Conservation (phyloP, 345 rosid species). For the Citrus trifoliata region DNA sequence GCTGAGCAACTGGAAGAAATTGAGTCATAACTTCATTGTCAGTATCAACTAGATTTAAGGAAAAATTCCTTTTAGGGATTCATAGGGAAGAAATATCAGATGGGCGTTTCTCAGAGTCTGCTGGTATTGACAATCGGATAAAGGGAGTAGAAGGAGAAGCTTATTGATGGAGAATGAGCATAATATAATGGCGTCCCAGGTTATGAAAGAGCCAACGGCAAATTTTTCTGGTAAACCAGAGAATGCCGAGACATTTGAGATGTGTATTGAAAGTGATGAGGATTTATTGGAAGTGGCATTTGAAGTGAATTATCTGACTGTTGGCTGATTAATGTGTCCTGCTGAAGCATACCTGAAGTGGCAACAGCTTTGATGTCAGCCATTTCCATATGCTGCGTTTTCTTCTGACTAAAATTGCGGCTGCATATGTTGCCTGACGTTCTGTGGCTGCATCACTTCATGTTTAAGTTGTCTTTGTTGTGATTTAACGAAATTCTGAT, state of each 20-base stretch:
- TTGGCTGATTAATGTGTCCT: neutral
- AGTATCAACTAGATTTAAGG: slow-evolving; percentile 11
- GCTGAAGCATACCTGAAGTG: slow-evolving; percentile 1
- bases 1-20: slow-evolving; percentile 34
- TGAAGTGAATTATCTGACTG: neutral
- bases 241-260: slow-evolving; percentile 39
- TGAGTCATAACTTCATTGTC: neutral
- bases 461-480: neutral
- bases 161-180: slow-evolving; percentile 32
- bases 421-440: slow-evolving; percentile 2
- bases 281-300: slow-evolving; percentile 21
- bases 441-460: neutral
- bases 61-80: slow-evolving; percentile 16
- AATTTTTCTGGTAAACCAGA: slow-evolving; percentile 37
- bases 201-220: slow-evolving; percentile 18
- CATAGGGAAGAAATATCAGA: slow-evolving; percentile 10
- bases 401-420: neutral
- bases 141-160: slow-evolving; percentile 40
- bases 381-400: slow-evolving; percentile 6
- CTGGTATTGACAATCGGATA: slow-evolving; percentile 35
- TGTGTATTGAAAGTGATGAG: slow-evolving; percentile 26
- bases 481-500: neutral
- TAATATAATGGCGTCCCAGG: slow-evolving; percentile 33
- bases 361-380: neutral
- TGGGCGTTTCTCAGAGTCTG: slow-evolving; percentile 33